Base-by-base conservation (phyloP, 1,284 basidiomycete genomes). In the Microstroma glucosiphilum region DNA sequence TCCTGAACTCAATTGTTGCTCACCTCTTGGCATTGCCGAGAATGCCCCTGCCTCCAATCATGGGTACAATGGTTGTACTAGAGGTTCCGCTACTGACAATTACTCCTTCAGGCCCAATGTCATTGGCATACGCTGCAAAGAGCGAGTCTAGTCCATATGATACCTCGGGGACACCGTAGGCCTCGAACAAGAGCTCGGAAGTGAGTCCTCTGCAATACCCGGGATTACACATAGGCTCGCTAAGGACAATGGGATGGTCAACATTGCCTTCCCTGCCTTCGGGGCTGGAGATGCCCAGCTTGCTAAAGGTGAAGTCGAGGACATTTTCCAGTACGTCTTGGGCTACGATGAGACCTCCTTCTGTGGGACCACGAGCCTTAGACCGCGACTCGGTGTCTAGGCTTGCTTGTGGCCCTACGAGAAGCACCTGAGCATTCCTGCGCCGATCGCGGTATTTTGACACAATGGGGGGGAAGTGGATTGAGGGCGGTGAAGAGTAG, bases 161-260 rank as follows among this genome's bases (percentile, higher is more conserved):
- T 54, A 97, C 83, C 1, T 88, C 87, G 0, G 93, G 93, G 0
- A 89, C 91, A 17, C 85, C 85, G 79, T 98, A 99, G 56, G 88
- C 86, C 82, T 99, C 96, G 77, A 99, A 99, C 80, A 98, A 86
- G 25, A 99, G 86, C 78, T 99, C 96, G 0, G 92, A 93, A 26
- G 92, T 96, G 64, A 96, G 80, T 42, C 87, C 84, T 78, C 96
- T 84, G 11, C 91, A 94, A 80, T 94, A 91, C 30, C 94, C 80
- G 0, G 93, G 92, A 46, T 92, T 91, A 66, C 88, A 88, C 1
- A 98, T 82, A 11, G 92, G 85, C 79, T 99, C 96, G 0, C 92
- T 89, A 91, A 98, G 96, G 64, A 96, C 82, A 26, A 99, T 83
- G 0, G 94, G 93, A 78, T 97, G 92, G 62, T 89, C 85, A 40